phyloP scores from a whole-genome alignment of 768 basidiomycete species.

The Pleurotus salmoneostramineus region DNA sequence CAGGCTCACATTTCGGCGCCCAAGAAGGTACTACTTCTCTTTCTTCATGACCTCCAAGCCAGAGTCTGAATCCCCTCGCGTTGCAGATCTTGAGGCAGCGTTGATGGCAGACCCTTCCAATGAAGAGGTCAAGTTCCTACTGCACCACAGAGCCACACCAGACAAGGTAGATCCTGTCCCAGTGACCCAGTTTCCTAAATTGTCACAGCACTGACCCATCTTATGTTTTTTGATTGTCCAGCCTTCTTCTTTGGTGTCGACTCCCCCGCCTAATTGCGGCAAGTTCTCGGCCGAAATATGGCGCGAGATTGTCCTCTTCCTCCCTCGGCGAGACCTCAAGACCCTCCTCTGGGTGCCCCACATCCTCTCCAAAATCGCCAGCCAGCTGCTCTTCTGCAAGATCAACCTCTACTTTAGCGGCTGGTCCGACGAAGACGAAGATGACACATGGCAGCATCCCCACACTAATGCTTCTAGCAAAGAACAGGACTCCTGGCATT shows the following conservation, averaged over 20 bases:
- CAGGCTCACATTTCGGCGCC: constrained; percentile 56
- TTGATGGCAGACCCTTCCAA: constrained; percentile 63
- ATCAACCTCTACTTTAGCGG: constrained; percentile 56
- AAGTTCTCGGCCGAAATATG: constrained; percentile 69
- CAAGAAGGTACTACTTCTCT: constrained; percentile 49
- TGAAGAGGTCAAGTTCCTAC: constrained; percentile 59
- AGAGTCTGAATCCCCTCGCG: not conserved
- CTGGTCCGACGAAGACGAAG: constrained; percentile 24
- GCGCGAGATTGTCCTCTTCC: constrained; percentile 60
- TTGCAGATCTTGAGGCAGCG: constrained; percentile 62
- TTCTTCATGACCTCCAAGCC: not conserved
- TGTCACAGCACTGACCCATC: no score
- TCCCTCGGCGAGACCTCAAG: constrained; percentile 63
- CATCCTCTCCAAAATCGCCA: constrained; percentile 62
- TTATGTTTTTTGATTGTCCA: no score
- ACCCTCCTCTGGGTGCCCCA: constrained; percentile 63
- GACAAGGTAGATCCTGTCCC: constrained; percentile 43
- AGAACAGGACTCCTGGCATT: constrained; percentile 47
- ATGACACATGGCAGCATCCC: constrained; percentile 12
- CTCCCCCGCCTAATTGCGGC: constrained; percentile 38
- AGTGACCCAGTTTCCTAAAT: not conserved
- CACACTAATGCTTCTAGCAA: constrained; percentile 9
- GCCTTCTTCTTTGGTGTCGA: constrained; percentile 11
- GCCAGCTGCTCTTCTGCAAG: constrained; percentile 61
- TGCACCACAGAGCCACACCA: constrained; percentile 51